Evolutionary conservation across 2,329 filamentous ascomycete species (phyloP).

Genomic region (Curvularia sp.): DNA sequence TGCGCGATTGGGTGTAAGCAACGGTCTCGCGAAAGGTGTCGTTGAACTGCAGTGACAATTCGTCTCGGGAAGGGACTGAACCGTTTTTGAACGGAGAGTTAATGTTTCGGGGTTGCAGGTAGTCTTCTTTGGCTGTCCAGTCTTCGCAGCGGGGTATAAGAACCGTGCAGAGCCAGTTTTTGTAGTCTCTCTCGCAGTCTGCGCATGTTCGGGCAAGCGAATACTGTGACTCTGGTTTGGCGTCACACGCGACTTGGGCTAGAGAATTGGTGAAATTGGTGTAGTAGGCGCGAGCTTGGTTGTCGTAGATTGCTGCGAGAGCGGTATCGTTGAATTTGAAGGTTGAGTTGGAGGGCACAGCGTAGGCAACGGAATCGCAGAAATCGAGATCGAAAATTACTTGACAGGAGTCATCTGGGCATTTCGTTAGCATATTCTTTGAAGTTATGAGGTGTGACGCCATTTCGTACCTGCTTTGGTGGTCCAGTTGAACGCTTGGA

Average conservation of each 20-base stretch:
- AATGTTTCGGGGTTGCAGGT: conserved; percentile 73
- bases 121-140: conserved; percentile 63
- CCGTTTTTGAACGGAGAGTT: conserved; percentile 73
- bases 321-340: conserved; percentile 65
- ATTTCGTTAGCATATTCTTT: conserved; percentile 17
- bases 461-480: conserved; percentile 74
- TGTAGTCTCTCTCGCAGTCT: conserved; percentile 83
- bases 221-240: conserved; percentile 74
- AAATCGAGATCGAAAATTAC: conserved; percentile 87
- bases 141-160: conserved; percentile 92
- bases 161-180: conserved; percentile 92
- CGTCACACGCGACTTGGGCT: conserved; percentile 84
- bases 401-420: conserved; percentile 77
- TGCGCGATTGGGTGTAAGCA: conserved; percentile 67
- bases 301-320: conserved; percentile 78
- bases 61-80: conserved; percentile 44
- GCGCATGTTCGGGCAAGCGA: conserved; percentile 79
- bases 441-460: not conserved
- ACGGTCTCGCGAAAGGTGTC: conserved; percentile 37
- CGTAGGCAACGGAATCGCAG: conserved; percentile 87
- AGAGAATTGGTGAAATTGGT: conserved; percentile 81
- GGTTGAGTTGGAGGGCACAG: conserved; percentile 80
- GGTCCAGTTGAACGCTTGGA: conserved; percentile 71
- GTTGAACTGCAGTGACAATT: conserved; percentile 33
- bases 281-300: conserved; percentile 73